Evolutionary conservation across 257 asterid genomes (phyloP), one percentile per base, ranked within the genome.

Genomic region (Datura wrightii): DNA sequence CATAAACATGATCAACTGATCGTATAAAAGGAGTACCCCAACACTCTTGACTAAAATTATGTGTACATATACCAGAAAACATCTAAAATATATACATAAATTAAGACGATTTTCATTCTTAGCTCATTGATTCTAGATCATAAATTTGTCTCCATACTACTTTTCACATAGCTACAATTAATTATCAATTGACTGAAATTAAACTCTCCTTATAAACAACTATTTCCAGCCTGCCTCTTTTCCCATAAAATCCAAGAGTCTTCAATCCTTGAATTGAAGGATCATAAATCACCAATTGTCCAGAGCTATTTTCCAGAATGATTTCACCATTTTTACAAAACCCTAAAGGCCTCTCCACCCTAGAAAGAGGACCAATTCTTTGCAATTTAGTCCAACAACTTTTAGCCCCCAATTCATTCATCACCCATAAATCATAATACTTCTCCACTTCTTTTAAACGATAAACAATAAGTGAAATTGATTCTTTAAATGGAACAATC

Each of bases 331-430:
- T 58, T 13, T 82, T 86, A 90, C 93, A 91, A 24, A 92, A 89
- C 42, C 93, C 94, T 48, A 91, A 84, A 15, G 94, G 92, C 90
- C 92, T 90, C 80, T 90, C 91, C 31, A 93, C 91, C 39, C 87
- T 86, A 0, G 69, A 66, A 84, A 92, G 71, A 18, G 91, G 95
- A 36, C 95, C 94, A 39, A 93, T 83, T 7, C 88, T 91, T 15
- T 59, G 54, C 42, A 85, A 1, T 86, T 80, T 90, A 6, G 69
- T 86, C 95, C 94, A 93, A 63, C 82, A 71, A 3, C 79, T 67
- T 0, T 79, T 41, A 15, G 63, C 88, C 54, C 88, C 86, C 34
- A 89, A 55, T 16, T 85, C 92, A 37, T 70, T 87, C 86, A 86
- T 50, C 24, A 87, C 76, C 97, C 97, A 92, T 24, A 92, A 36